Evolutionary conservation across 2,329 filamentous ascomycete species (phyloP).

Genomic region (Colletotrichum lupini): DNA sequence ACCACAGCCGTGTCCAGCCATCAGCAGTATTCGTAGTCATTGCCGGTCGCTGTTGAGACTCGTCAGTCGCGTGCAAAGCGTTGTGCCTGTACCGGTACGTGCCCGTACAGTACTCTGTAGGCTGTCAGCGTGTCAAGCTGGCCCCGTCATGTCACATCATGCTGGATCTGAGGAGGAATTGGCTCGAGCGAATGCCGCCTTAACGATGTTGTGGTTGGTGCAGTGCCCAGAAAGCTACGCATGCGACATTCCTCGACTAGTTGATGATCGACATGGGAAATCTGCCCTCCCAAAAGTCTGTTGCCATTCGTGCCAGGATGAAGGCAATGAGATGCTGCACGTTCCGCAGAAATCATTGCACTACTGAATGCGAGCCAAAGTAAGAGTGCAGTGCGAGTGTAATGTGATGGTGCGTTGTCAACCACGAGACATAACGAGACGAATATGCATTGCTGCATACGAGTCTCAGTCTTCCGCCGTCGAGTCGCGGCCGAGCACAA

Average conservation of each 20-base stretch:
- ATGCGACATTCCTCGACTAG: constrained; percentile 29
- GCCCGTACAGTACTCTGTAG: too few relatives aligned
- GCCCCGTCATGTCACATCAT: neutral
- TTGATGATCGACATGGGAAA: constrained; percentile 31
- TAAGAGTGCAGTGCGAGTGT: neutral
- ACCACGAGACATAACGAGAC: constrained; percentile 24
- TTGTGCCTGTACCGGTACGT: neutral
- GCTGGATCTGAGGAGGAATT: neutral
- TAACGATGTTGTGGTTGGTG: neutral
- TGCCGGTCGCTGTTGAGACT: neutral
- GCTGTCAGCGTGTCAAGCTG: neutral
- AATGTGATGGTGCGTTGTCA: constrained; percentile 30
- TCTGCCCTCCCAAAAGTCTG: neutral
- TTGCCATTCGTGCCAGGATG: constrained; percentile 21
- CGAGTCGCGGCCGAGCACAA: neutral
- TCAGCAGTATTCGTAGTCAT: neutral
- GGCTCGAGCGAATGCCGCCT: neutral
- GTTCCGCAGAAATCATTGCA: neutral
- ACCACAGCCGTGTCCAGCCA: neutral
- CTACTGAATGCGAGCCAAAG: neutral
- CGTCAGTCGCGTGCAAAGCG: neutral
- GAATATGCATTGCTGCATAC: constrained; percentile 13
- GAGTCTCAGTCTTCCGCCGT: constrained; percentile 5
- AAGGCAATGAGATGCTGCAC: constrained; percentile 1
- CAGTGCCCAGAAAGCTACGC: constrained; percentile 8